Conservation (phyloP, 257 asterid species). For the Solanum clarkiae region DNA sequence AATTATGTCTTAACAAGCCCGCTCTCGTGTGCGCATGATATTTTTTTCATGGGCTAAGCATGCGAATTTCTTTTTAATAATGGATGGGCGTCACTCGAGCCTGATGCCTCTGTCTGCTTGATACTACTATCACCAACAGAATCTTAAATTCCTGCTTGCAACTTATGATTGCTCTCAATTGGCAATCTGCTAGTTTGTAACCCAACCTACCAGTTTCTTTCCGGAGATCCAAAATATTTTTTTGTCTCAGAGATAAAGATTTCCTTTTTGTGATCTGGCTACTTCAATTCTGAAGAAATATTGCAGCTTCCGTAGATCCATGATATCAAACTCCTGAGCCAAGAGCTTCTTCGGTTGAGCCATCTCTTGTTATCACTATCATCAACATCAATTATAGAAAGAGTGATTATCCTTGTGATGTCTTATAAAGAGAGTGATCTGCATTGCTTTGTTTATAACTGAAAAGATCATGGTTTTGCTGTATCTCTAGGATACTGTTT, state of each 20-base stretch:
- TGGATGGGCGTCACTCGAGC: neutral
- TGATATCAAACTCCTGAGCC: neutral
- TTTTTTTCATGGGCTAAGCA: neutral
- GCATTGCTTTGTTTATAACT: neutral
- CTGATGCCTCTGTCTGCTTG: neutral
- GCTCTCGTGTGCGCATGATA: neutral
- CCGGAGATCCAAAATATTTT: neutral
- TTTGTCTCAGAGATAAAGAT: neutral
- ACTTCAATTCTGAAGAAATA: neutral
- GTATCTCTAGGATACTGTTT: neutral
- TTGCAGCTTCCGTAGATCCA: neutral
- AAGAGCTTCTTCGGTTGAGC: neutral
- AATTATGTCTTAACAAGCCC: neutral
- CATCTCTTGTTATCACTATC: neutral
- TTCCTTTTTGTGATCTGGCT: neutral
- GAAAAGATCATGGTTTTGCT: neutral
- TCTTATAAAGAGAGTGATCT: neutral
- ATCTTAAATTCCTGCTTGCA: neutral
- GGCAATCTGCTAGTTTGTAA: neutral
- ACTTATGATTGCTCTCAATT: neutral
- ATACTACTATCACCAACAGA: neutral
- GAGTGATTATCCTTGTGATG: neutral
- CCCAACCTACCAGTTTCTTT: neutral
- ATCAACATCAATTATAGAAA: neutral
- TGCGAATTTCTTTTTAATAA: neutral